Evolutionary conservation across 2,329 filamentous ascomycete genomes (phyloP).

Genomic region (Geoglossum cookeanum): DNA sequence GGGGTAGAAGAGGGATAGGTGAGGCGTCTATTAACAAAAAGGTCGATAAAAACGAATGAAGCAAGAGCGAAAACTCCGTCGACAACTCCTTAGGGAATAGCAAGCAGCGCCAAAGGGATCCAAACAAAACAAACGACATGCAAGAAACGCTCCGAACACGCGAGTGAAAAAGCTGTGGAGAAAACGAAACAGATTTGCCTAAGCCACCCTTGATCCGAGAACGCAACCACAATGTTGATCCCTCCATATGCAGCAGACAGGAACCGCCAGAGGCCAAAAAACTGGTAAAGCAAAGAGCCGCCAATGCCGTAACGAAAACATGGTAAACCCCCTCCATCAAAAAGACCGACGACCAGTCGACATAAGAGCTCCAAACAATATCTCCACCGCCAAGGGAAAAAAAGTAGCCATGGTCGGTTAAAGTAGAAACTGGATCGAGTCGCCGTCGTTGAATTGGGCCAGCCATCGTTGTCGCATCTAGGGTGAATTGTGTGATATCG

Average conservation of each 20-base stretch:
- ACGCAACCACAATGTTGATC: neutral
- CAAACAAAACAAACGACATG: conserved; percentile 1
- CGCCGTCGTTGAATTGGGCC: neutral
- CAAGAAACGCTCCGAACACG: conserved; percentile 1
- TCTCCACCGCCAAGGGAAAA: neutral
- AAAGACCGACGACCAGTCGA: neutral
- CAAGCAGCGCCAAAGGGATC: neutral
- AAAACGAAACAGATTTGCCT: neutral
- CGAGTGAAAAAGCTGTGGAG: conserved; percentile 4
- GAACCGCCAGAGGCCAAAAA: neutral
- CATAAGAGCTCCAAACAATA: neutral
- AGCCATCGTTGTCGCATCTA: neutral
- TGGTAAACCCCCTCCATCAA: neutral
- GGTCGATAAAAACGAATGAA: neutral
- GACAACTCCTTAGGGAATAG: neutral
- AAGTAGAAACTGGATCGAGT: neutral
- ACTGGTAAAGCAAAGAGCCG: neutral
- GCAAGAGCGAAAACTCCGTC: neutral
- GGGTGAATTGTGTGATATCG: neutral
- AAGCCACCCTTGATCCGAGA: neutral
- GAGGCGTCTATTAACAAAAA: neutral
- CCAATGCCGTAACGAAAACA: neutral
- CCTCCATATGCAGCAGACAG: neutral
- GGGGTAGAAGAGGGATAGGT: neutral
- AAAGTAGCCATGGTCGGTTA: neutral